Evolutionary conservation across 2,329 filamentous ascomycete genomes (phyloP).

Genomic region (Botrytis fragariae): DNA sequence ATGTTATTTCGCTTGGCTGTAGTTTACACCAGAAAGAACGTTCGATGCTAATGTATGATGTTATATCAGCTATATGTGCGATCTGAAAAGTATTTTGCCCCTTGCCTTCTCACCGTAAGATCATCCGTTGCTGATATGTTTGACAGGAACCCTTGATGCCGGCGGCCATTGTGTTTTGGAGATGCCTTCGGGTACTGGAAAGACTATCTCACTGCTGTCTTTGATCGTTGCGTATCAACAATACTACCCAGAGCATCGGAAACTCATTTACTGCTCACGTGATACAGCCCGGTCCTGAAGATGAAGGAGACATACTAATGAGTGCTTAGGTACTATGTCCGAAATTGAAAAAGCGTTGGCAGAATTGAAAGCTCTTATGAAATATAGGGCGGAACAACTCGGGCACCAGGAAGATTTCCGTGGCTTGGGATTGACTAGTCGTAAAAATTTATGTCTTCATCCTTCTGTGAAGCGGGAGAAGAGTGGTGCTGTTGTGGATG

Average conservation of each 20-base stretch:
- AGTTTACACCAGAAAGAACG: background rate
- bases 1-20: conserved; percentile 27
- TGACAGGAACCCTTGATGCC: conserved; percentile 73
- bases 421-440: conserved; percentile 86
- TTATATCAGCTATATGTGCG: conserved; percentile 68
- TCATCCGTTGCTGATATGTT: conserved; percentile 23
- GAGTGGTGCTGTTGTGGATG: conserved; percentile 89
- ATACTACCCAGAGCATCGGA: conserved; percentile 86
- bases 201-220: conserved; percentile 91
- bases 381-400: conserved; percentile 86
- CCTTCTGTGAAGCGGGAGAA: conserved; percentile 96
- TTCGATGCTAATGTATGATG: conserved; percentile 22
- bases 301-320: background rate
- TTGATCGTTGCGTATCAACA: conserved; percentile 97
- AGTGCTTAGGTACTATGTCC: conserved; percentile 76
- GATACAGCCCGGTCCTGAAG: conserved; percentile 23
- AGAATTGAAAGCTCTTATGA: conserved; percentile 90
- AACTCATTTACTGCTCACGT: conserved; percentile 98
- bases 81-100: conserved; percentile 61
- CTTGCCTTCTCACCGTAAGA: background rate
- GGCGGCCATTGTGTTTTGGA: conserved; percentile 95
- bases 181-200: conserved; percentile 98
- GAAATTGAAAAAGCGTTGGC: conserved; percentile 97
- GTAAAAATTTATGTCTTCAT: conserved; percentile 95
- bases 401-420: conserved; percentile 90